Percentiles rank a stretch among this genome's conserved stretches.
These are phyloP conservation scores for Sarocladium kiliense DNA, from an alignment of 2,329 filamentous ascomycete species.

Conservation along the genomic window DNA sequence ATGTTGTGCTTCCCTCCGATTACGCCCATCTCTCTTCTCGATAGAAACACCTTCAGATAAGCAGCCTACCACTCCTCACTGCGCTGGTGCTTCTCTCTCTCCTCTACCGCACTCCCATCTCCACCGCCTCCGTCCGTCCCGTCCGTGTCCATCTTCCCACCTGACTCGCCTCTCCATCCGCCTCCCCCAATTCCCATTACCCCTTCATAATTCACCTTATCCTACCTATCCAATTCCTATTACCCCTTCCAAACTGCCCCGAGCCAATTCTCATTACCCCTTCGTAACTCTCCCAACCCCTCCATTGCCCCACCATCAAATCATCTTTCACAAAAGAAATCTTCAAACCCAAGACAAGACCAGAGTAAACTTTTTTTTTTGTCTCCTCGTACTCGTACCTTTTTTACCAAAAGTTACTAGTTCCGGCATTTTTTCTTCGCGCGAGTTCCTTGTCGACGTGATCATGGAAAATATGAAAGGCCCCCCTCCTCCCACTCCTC, in stretches of 20 bases:
- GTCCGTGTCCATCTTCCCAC: neutral
- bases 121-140: neutral
- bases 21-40: no score
- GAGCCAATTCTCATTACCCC: constrained; percentile 7
- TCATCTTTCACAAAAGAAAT: no score
- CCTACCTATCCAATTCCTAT: neutral
- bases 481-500: neutral
- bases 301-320: constrained; percentile 7
- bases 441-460: neutral
- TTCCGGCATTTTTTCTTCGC: neutral
- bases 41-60: no score
- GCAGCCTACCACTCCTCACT: no score
- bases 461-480: neutral
- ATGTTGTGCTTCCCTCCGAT: no score
- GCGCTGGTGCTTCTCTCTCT: no score
- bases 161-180: neutral
- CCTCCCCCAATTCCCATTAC: neutral
- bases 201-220: neutral
- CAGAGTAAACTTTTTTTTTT: neutral
- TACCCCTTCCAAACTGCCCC: constrained; percentile 4
- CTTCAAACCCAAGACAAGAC: no score
- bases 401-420: neutral
- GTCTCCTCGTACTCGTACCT: neutral
- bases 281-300: constrained; percentile 1
- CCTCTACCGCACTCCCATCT: no score